Evolutionary conservation across 2,329 filamentous ascomycete species (phyloP).

Genomic region (Aspergillus jensenii): DNA sequence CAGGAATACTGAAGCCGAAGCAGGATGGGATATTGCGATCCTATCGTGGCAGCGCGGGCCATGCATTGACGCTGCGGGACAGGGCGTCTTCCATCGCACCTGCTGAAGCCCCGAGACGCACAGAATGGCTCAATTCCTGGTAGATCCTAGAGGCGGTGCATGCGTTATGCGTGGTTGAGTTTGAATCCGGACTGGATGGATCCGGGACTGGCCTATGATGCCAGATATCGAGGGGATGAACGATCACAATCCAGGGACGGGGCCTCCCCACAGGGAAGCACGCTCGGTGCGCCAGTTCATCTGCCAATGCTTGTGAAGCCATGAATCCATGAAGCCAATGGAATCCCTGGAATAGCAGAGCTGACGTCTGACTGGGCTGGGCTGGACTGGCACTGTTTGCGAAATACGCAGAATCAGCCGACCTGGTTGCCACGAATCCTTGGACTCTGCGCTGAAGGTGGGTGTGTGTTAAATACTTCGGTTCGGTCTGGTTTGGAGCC

Average conservation of each 20-base stretch:
- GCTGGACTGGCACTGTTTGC: neutral
- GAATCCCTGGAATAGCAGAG: neutral
- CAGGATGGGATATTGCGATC: neutral
- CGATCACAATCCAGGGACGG: neutral
- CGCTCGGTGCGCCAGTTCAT: neutral
- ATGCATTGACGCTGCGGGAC: neutral
- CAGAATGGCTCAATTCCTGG: neutral
- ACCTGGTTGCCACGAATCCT: neutral
- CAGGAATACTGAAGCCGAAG: neutral
- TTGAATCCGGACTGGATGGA: neutral
- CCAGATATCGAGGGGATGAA: neutral
- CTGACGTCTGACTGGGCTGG: constrained; percentile 1
- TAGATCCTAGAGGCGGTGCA: neutral
- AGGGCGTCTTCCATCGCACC: neutral
- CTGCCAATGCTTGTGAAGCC: neutral
- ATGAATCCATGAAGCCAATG: no score
- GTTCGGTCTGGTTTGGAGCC: no score
- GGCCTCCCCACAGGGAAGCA: no score
- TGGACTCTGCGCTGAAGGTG: neutral
- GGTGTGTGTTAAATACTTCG: neutral
- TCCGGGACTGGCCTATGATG: neutral
- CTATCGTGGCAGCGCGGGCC: neutral
- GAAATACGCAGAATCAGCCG: neutral
- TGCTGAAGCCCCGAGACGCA: neutral
- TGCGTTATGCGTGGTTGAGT: neutral